These are phyloP conservation scores for Amniculicola lignicola DNA, from an alignment of 495 filamentous ascomycete genomes.

Conservation along the genomic window DNA sequence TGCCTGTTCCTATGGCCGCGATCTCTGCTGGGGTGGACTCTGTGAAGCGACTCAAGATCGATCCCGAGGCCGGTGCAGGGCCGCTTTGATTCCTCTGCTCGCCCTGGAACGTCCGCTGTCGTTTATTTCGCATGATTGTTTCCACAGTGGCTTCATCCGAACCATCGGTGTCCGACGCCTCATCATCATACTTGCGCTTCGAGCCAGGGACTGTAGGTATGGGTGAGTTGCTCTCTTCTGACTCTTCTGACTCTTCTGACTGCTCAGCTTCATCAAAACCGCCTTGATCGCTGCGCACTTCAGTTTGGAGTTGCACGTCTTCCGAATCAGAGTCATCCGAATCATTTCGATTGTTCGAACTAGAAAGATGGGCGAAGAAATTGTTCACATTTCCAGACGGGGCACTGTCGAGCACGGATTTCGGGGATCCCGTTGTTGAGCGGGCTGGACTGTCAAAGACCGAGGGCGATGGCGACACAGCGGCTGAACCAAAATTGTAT, in stretches of 20 bases:
- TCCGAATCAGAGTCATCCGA: conserved; percentile 7
- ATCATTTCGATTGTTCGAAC: conserved; percentile 16
- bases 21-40: conserved; percentile 2
- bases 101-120: no score
- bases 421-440: conserved; percentile 9
- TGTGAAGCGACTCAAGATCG: conserved; percentile 1
- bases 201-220: neutral
- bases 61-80: no score
- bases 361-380: conserved; percentile 29
- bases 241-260: conserved; percentile 2
- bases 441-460: conserved; percentile 15
- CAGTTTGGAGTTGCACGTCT: conserved; percentile 6
- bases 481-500: neutral
- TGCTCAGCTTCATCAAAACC: no score
- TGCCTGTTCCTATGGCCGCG: neutral
- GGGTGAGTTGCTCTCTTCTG: neutral
- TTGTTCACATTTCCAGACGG: neutral
- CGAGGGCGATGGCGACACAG: conserved; percentile 1
- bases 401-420: conserved; percentile 23
- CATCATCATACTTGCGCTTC: conserved; percentile 1
- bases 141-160: conserved; percentile 19
- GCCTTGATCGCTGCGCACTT: no score
- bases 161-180: conserved; percentile 10
- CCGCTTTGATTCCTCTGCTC: no score
- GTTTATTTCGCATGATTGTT: conserved; percentile 17